Percentiles rank a stretch among this genome's conserved stretches.
Evolutionary conservation across 106 monocot genomes (phyloP).

Genomic region (Dioscorea zingiberensis): DNA sequence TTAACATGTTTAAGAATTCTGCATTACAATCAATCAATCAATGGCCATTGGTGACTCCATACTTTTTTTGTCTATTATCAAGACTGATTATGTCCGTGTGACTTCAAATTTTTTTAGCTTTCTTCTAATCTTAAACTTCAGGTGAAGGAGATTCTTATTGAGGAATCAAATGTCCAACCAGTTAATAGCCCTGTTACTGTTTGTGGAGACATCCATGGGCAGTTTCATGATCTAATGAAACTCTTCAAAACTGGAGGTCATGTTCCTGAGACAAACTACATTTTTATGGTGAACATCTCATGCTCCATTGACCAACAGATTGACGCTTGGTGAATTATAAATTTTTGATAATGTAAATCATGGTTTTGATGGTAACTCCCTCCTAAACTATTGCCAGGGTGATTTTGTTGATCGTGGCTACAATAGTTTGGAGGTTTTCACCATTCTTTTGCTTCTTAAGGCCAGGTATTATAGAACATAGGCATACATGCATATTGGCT

Average conservation of each 20-base stretch:
- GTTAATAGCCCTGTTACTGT: constrained; percentile 79
- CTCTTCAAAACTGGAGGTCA: constrained; percentile 78
- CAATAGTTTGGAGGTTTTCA: constrained; percentile 81
- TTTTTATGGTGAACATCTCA: constrained; percentile 51
- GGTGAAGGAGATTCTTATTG: constrained; percentile 67
- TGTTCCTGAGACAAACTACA: constrained; percentile 79
- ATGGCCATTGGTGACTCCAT: too few relatives aligned
- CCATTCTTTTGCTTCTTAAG: constrained; percentile 81
- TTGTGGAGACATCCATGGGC: constrained; percentile 78
- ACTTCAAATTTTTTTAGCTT: neutral
- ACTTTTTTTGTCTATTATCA: too few relatives aligned
- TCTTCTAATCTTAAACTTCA: constrained; percentile 7
- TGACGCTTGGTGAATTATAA: neutral
- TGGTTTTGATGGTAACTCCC: constrained; percentile 9
- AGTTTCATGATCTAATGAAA: constrained; percentile 82
- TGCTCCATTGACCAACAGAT: neutral
- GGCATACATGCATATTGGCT: too few relatives aligned
- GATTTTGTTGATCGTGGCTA: constrained; percentile 89
- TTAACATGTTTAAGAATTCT: too few relatives aligned
- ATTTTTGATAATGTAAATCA: neutral
- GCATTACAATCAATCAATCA: too few relatives aligned
- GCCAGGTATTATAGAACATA: constrained; percentile 39
- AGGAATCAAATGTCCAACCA: constrained; percentile 79
- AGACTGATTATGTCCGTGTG: too few relatives aligned
- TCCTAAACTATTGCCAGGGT: constrained; percentile 30